Base-by-base conservation (phyloP, 2,329 filamentous ascomycete genomes). In the Trichoderma harzianum region DNA sequence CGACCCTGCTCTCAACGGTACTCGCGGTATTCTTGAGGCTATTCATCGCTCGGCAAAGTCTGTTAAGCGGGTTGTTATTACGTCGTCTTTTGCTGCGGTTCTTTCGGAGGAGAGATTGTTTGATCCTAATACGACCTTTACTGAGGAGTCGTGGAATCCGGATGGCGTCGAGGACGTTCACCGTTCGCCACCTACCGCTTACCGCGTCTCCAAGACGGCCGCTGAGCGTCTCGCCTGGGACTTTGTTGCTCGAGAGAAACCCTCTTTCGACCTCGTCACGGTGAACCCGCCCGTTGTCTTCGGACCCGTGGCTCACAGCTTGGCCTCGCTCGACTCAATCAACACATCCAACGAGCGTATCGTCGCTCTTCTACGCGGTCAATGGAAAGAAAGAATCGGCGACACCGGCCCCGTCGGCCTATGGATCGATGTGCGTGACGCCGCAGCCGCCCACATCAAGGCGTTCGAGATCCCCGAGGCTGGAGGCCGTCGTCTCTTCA, bases 51-150 rank as follows among this genome's bases (percentile, higher is more conserved):
- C 87, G 78, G 78, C 86, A 1, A 87, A 86, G 0, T 74, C 74
- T 7, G 92, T 97, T 67, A 93, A 91, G 82, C 87, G 91, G 72
- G 91, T 97, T 16, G 90, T 92, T 70, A 79, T 90, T 61, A 89
- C 87, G 18, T 86, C 85, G 47, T 88, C 86, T 39, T 88, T 89
- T 78, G 87, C 87, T 24, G 82, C 86, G 73, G 84, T 89, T 75
- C 60, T 88, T 18, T 78, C 84, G 73, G 80, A 81, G 51, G 74
- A 77, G 18, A 78, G 79, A 60, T 72, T 84, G 11, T 64, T 67
- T 3, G 81, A 87, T 77, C 79, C 84, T 0, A 73, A 64, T 34
- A 82, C 81, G 43, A 79, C 78, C 32, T 88, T 84, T 74, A 82
- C 78, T 72, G 88, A 84, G 78, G 80, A 77, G 72, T 83, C 84